phyloP scores from a whole-genome alignment of 228 moss, liverwort and hornwort species.

The Sphagnum magellanicum region DNA sequence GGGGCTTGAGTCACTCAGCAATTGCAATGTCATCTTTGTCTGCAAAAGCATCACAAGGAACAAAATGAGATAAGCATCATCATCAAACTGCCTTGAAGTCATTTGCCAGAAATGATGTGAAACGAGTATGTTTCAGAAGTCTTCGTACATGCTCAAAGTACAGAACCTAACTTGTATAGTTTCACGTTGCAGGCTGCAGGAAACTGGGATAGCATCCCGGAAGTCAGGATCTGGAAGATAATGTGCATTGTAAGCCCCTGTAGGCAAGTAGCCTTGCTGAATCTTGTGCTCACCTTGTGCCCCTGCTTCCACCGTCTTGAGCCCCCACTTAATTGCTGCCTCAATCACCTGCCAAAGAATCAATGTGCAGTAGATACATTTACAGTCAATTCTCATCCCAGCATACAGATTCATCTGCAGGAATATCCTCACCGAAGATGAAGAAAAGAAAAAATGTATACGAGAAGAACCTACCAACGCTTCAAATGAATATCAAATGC shows the following conservation, averaged over 20 bases:
- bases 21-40: slow-evolving; percentile 82
- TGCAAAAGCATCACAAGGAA: slow-evolving; percentile 17
- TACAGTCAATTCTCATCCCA: not conserved
- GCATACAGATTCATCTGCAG: not conserved
- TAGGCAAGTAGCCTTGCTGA: slow-evolving; percentile 88
- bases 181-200: slow-evolving; percentile 45
- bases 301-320: slow-evolving; percentile 91
- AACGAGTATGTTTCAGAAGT: too few relatives aligned
- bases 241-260: slow-evolving; percentile 85
- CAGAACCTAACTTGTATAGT: slow-evolving; percentile 59
- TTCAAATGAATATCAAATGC: slow-evolving; percentile 20
- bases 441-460: not conserved
- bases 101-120: not conserved
- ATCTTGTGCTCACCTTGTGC: slow-evolving; percentile 99
- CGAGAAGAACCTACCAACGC: not conserved
- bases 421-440: too few relatives aligned
- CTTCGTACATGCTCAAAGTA: too few relatives aligned
- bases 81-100: not conserved
- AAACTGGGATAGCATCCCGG: slow-evolving; percentile 63
- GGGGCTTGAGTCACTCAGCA: slow-evolving; percentile 69
- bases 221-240: slow-evolving; percentile 79
- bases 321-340: slow-evolving; percentile 89
- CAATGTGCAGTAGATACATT: not conserved
- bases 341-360: slow-evolving; percentile 69
- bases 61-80: not conserved